A percentile compares a stretch with the other conserved stretches of the same genome.
These are phyloP conservation scores for Serendipita sp. DNA, from an alignment of 768 basidiomycete species.

Conservation along the genomic window DNA sequence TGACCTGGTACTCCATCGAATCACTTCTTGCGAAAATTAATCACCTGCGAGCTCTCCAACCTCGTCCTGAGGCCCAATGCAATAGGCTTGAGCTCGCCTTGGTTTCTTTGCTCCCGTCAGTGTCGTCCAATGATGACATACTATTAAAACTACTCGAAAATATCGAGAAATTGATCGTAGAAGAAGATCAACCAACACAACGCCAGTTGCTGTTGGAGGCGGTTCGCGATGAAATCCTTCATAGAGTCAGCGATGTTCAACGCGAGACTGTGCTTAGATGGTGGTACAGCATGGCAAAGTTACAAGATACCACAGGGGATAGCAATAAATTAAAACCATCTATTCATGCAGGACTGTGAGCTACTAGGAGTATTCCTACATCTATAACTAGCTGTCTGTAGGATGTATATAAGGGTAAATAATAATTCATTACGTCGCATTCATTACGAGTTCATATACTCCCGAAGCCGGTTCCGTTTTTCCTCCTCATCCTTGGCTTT, in stretches of 20 bases:
- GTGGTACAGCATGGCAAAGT: slow-evolving; percentile 42
- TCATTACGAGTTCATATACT: neutral
- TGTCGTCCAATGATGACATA: slow-evolving; percentile 21
- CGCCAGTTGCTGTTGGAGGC: slow-evolving; percentile 16
- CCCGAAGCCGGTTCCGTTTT: neutral
- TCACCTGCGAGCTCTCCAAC: slow-evolving; percentile 12
- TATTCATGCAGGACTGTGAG: no score
- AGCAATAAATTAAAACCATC: no score
- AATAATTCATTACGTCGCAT: neutral
- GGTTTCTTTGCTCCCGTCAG: slow-evolving; percentile 40
- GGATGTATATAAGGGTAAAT: neutral
- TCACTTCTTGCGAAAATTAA: slow-evolving; percentile 34
- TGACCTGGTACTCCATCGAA: slow-evolving; percentile 58
- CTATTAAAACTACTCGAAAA: slow-evolving; percentile 40
- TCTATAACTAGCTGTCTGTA: neutral
- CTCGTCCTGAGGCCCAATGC: slow-evolving; percentile 22
- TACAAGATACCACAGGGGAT: no score
- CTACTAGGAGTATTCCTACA: neutral
- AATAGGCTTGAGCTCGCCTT: slow-evolving; percentile 43
- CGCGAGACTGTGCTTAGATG: slow-evolving; percentile 51
- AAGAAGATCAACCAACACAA: slow-evolving; percentile 11
- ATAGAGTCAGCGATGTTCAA: slow-evolving; percentile 49
- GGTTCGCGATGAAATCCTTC: slow-evolving; percentile 46
- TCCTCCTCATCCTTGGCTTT: neutral
- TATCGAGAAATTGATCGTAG: slow-evolving; percentile 30